These are phyloP conservation scores for Hypoxylon perforatum DNA, from an alignment of 495 filamentous ascomycete species.

Conservation along the genomic window DNA sequence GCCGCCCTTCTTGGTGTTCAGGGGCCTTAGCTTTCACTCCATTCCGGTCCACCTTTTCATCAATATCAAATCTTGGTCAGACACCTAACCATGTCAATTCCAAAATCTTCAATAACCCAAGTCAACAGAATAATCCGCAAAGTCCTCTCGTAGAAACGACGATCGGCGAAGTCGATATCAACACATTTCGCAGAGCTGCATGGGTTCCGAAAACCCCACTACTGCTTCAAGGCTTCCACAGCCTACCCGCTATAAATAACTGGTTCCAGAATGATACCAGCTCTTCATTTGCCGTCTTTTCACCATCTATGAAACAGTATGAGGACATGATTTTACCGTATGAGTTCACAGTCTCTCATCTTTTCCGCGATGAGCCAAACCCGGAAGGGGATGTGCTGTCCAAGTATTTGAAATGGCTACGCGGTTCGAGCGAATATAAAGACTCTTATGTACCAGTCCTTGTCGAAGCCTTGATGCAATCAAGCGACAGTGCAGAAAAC, in stretches of 20 bases:
- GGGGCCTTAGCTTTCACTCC: neutral
- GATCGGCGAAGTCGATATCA: slow-evolving; percentile 15
- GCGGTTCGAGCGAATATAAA: slow-evolving; percentile 11
- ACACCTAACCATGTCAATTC: neutral
- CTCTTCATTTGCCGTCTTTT: neutral
- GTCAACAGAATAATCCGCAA: neutral
- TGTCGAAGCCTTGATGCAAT: slow-evolving; percentile 10
- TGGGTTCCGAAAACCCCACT: slow-evolving; percentile 24
- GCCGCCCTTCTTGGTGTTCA: neutral
- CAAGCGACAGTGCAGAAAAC: neutral
- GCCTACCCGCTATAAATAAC: slow-evolving; percentile 21
- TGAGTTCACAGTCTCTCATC: slow-evolving; percentile 17
- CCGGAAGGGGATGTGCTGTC: slow-evolving; percentile 1
- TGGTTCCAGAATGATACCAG: slow-evolving; percentile 21
- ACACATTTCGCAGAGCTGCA: slow-evolving; percentile 25
- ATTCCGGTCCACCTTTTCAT: slow-evolving; percentile 15
- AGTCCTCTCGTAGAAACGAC: slow-evolving; percentile 3
- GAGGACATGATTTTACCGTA: slow-evolving; percentile 21
- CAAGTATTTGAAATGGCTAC: slow-evolving; percentile 19
- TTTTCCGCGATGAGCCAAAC: neutral
- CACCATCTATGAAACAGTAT: slow-evolving; percentile 14
- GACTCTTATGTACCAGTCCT: neutral
- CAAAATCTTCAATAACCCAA: neutral
- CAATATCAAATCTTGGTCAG: neutral
- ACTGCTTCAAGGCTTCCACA: slow-evolving; percentile 18